These are phyloP conservation scores for Penicillium lividum DNA, from an alignment of 495 filamentous ascomycete genomes.

Conservation along the genomic window DNA sequence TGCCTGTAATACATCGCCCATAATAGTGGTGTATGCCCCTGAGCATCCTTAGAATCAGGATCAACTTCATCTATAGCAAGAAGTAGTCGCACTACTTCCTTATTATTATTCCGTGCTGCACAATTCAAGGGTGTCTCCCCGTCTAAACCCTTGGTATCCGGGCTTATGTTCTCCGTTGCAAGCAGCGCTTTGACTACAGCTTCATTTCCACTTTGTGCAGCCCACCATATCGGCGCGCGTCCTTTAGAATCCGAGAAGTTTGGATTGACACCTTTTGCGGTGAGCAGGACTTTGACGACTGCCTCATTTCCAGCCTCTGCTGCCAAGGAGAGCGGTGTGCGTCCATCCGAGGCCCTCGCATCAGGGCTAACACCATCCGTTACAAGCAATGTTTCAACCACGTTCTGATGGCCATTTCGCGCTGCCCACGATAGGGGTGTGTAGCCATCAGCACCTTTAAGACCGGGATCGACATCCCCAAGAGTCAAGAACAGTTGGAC, in stretches of 20 bases:
- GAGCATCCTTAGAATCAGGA: not conserved
- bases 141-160: not conserved
- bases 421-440: slow-evolving; percentile 5
- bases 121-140: not conserved
- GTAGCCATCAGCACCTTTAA: not conserved
- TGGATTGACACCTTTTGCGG: not conserved
- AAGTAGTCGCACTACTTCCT: not conserved
- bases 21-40: not conserved
- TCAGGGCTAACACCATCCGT: not conserved
- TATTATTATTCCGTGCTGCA: not conserved
- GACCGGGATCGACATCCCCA: not conserved
- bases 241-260: not conserved
- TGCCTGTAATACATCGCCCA: not conserved
- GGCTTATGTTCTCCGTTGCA: not conserved
- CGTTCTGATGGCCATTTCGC: not conserved
- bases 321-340: not conserved
- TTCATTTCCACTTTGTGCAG: not conserved
- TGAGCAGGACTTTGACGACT: not conserved
- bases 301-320: not conserved
- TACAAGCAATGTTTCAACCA: not conserved
- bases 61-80: not conserved
- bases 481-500: not conserved
- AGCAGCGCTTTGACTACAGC: not conserved
- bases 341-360: not conserved
- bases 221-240: slow-evolving; percentile 1